Percentiles rank a stretch among this genome's conserved stretches.
These are phyloP conservation scores for Alternaria dauci DNA, from an alignment of 2,329 filamentous ascomycete species.

Conservation along the genomic window DNA sequence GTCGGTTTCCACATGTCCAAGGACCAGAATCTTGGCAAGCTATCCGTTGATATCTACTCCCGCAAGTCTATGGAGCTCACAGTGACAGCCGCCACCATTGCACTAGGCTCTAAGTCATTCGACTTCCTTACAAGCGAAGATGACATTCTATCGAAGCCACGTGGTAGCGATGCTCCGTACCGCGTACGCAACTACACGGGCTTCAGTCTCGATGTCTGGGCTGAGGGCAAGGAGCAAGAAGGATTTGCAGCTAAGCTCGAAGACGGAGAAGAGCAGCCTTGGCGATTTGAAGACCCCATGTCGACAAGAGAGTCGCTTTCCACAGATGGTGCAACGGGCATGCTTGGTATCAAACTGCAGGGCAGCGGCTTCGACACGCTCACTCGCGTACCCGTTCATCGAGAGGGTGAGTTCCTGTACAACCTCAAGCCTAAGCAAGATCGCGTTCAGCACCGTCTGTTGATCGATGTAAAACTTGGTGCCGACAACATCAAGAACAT, in stretches of 20 bases:
- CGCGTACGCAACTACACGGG: conserved; percentile 95
- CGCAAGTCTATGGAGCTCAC: conserved; percentile 92
- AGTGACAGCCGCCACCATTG: conserved; percentile 91
- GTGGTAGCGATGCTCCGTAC: conserved; percentile 91
- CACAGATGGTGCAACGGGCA: conserved; percentile 79
- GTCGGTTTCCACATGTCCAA: conserved; percentile 89
- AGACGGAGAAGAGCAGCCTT: conserved; percentile 90
- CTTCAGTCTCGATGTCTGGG: conserved; percentile 84
- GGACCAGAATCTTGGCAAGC: conserved; percentile 74
- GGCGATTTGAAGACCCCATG: conserved; percentile 96
- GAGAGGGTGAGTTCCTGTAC: conserved; percentile 94
- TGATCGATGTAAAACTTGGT: conserved; percentile 92
- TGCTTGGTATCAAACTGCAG: conserved; percentile 84
- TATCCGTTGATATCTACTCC: conserved; percentile 86
- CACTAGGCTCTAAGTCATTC: conserved; percentile 89
- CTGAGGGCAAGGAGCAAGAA: conserved; percentile 72
- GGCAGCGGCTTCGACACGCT: conserved; percentile 93
- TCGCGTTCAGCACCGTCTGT: conserved; percentile 82
- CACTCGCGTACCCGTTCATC: conserved; percentile 85
- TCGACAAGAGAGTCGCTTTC: conserved; percentile 94
- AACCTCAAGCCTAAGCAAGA: conserved; percentile 87
- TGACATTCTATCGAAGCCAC: conserved; percentile 91
- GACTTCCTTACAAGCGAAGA: conserved; percentile 88
- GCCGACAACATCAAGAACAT: conserved; percentile 98
- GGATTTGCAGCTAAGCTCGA: conserved; percentile 78